Evolutionary conservation across 1,284 basidiomycete species (phyloP).

Genomic region (Sphagnurus paluster): DNA sequence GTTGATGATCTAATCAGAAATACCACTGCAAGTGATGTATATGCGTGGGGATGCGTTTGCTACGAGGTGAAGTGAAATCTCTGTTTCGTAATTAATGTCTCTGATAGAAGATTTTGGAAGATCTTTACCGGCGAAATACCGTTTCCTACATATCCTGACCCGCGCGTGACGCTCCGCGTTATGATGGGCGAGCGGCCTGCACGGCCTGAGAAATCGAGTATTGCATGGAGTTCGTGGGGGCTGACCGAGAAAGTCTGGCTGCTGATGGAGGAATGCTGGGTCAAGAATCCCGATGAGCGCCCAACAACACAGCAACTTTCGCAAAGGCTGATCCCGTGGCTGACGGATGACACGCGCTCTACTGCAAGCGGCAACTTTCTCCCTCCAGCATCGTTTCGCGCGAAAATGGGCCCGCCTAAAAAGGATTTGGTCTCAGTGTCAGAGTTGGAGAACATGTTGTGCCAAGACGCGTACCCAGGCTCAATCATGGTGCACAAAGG

Average conservation of each 20-base stretch:
- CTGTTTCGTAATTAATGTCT: not conserved
- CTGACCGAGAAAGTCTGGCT: conserved; percentile 5
- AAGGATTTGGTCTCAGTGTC: too few species aligned
- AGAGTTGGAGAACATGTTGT: too few species aligned
- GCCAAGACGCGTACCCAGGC: too few species aligned
- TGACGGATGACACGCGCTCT: not conserved
- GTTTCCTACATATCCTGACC: conserved; percentile 5
- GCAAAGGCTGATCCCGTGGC: too few species aligned
- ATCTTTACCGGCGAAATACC: conserved; percentile 13
- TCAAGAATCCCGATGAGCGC: not conserved
- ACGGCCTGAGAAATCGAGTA: conserved; percentile 1
- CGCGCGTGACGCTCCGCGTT: conserved; percentile 7
- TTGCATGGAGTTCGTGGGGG: conserved; percentile 4
- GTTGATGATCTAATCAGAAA: not conserved
- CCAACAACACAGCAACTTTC: not conserved
- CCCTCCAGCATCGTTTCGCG: not conserved
- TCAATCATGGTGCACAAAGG: too few species aligned
- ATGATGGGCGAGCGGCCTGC: conserved; percentile 7
- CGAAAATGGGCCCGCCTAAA: too few species aligned
- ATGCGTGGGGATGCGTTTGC: conserved; percentile 17
- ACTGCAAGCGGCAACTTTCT: not conserved
- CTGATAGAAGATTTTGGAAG: not conserved
- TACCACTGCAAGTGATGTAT: conserved; percentile 19
- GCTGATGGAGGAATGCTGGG: conserved; percentile 7
- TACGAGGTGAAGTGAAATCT: conserved; percentile 7